Evolutionary conservation across 2,329 filamentous ascomycete genomes (phyloP), one percentile per base, ranked within the genome.

Genomic region (Aureobasidium namibiae): DNA sequence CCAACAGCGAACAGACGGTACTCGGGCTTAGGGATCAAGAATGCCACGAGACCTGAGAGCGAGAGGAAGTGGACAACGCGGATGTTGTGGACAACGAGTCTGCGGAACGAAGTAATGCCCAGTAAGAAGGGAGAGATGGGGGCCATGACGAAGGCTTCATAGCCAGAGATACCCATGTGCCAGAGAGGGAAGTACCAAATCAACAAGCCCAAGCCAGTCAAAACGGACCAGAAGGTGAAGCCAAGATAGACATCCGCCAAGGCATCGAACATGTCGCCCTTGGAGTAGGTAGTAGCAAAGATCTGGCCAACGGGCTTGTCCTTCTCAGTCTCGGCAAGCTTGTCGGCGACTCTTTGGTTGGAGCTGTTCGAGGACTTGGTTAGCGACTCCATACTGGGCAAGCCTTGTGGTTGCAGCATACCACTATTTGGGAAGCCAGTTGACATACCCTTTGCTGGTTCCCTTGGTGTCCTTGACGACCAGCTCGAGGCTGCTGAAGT

Each of bases 151-250:
- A 95, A 80, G 44, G 86, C 87, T 75, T 99, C 94, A 70, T 94
- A 99, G 63, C 94, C 94, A 4, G 92, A 97, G 62, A 99, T 95
- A 29, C 94, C 94, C 94, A 99, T 99, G 72, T 96, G 85, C 94
- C 94, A 99, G 11, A 99, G 82, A 14, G 94, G 94, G 72, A 99
- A 99, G 74, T 57, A 99, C 94, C 94, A 99, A 45, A 99, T 88
- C 42, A 89, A 80, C 45, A 99, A 79, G 26, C 90, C 92, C 56
- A 99, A 79, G 62, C 90, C 90, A 61, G 94, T 99, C 64, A 96
- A 78, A 70, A 92, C 88, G 10, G 92, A 91, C 94, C 94, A 99
- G 75, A 97, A 97, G 59, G 94, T 84, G 70, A 92, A 97, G 24
- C 92, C 94, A 74, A 92, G 90, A 74, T 96, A 97, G 56, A 96